Conservation (phyloP, 441 rosid species). For the Iberis amara region DNA sequence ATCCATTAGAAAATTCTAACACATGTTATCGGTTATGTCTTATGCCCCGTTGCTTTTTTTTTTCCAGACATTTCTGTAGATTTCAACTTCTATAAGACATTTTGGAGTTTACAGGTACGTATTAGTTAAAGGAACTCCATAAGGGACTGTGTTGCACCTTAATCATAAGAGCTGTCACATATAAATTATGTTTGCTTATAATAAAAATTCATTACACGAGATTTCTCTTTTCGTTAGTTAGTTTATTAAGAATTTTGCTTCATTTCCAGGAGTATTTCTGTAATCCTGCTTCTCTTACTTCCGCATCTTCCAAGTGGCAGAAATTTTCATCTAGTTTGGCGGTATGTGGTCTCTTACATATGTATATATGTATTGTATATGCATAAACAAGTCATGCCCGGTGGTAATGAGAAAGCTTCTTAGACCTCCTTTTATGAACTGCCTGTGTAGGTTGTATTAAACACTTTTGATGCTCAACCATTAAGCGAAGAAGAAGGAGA, state of each 20-base stretch:
- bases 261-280: conserved; percentile 78
- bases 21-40: background rate
- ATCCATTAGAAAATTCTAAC: conserved; percentile 19
- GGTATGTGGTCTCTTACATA: conserved; percentile 39
- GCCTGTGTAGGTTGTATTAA: conserved; percentile 68
- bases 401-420: background rate
- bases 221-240: background rate
- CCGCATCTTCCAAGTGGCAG: conserved; percentile 83
- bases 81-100: conserved; percentile 92
- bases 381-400: conserved; percentile 9
- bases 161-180: conserved; percentile 1
- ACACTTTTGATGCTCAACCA: conserved; percentile 92
- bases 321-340: conserved; percentile 71
- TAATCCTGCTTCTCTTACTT: conserved; percentile 71
- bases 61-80: conserved; percentile 76
- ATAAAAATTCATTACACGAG: conserved; percentile 6
- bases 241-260: conserved; percentile 17
- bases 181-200: conserved; percentile 6
- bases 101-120: conserved; percentile 96
- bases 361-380: conserved; percentile 13
- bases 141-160: conserved; percentile 16
- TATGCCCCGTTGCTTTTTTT: conserved; percentile 31
- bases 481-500: conserved; percentile 95
- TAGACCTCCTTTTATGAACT: conserved; percentile 19
- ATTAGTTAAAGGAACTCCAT: conserved; percentile 8